phyloP scores from a whole-genome alignment of 768 basidiomycete species.

The Coprinopsis cinerea region DNA sequence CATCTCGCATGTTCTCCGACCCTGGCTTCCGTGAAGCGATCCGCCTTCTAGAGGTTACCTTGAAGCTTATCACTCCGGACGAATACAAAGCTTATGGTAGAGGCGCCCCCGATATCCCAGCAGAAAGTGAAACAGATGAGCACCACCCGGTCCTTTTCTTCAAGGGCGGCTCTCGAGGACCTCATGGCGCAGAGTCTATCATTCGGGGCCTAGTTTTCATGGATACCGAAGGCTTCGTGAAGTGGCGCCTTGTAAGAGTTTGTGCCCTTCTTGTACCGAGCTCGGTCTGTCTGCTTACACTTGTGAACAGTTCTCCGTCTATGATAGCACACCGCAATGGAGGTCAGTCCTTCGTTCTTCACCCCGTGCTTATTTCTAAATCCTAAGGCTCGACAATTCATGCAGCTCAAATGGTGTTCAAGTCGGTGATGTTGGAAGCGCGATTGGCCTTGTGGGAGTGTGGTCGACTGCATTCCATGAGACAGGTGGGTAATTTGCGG shows the following conservation, averaged over 20 bases:
- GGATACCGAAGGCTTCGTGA: constrained; percentile 38
- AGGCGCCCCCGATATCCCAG: constrained; percentile 12
- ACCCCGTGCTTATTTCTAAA: too few species aligned
- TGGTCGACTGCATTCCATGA: constrained; percentile 65
- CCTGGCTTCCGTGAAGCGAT: constrained; percentile 57
- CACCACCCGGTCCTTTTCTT: constrained; percentile 42
- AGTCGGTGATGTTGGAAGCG: constrained; percentile 59
- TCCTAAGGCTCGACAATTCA: background rate
- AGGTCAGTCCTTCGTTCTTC: constrained; percentile 36
- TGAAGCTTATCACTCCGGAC: constrained; percentile 37
- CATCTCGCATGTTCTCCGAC: constrained; percentile 48
- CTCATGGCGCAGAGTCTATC: constrained; percentile 36
- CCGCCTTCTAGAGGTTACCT: constrained; percentile 52
- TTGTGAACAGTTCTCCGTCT: constrained; percentile 45
- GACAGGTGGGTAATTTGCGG: constrained; percentile 30
- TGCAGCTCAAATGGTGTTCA: constrained; percentile 62
- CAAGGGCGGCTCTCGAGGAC: constrained; percentile 37
- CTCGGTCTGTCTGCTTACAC: constrained; percentile 7
- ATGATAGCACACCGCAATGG: constrained; percentile 52
- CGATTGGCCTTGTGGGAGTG: constrained; percentile 58
- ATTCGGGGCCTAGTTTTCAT: constrained; percentile 48
- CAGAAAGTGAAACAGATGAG: constrained; percentile 10
- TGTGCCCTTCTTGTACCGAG: constrained; percentile 15
- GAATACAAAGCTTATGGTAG: constrained; percentile 23
- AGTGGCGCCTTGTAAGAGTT: constrained; percentile 52